Conservation (phyloP, 306 rosid species). For the Cucurbita argyrosperma region DNA sequence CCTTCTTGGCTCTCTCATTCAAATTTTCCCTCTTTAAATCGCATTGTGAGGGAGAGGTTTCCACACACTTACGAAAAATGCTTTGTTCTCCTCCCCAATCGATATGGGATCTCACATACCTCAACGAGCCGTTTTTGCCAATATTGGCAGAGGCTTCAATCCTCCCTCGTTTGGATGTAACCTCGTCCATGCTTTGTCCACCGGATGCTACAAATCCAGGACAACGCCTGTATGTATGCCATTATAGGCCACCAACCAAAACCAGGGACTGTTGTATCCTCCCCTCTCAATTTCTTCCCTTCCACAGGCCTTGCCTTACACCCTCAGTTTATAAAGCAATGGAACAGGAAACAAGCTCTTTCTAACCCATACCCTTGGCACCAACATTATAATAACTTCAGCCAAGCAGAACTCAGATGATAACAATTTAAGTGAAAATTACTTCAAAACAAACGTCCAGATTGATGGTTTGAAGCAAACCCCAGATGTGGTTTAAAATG, state of each 20-base stretch:
- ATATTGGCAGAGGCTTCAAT: slow-evolving; percentile 11
- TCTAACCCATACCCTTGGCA: neutral
- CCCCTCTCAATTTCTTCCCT: slow-evolving; percentile 63
- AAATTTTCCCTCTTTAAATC: too few species aligned
- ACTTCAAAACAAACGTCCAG: neutral
- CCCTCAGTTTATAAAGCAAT: slow-evolving; percentile 32
- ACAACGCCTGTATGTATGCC: slow-evolving; percentile 88
- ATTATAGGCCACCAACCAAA: slow-evolving; percentile 99
- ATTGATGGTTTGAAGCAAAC: neutral
- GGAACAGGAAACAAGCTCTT: neutral
- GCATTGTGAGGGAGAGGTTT: too few species aligned
- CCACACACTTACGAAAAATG: too few species aligned
- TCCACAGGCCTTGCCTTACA: slow-evolving; percentile 79
- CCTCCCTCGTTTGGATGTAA: slow-evolving; percentile 59
- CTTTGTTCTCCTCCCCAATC: too few species aligned
- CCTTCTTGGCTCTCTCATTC: too few species aligned
- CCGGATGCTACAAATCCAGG: slow-evolving; percentile 82
- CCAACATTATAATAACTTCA: neutral
- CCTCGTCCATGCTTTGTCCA: slow-evolving; percentile 93
- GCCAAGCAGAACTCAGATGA: neutral
- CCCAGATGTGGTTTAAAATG: neutral
- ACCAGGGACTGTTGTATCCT: slow-evolving; percentile 79
- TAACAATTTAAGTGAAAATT: neutral
- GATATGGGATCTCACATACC: slow-evolving; percentile 8
- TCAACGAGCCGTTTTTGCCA: slow-evolving; percentile 16